Conservation (phyloP, 345 rosid genomes). For the Stellera chamaejasme region DNA sequence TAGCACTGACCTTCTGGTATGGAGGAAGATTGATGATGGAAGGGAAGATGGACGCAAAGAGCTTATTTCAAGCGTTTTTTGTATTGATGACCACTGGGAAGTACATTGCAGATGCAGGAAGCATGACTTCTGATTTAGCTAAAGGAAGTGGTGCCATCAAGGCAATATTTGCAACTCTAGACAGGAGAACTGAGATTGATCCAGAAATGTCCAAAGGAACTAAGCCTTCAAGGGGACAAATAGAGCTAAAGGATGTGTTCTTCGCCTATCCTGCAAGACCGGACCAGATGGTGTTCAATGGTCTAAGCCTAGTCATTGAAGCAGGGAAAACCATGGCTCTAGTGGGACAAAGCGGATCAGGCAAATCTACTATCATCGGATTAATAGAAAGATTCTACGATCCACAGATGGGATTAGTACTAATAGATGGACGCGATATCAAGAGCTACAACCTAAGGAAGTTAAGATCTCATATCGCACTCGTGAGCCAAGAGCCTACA, state of each 20-base stretch:
- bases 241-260: slow-evolving; percentile 28
- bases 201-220: slow-evolving; percentile 24
- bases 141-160: slow-evolving; percentile 31
- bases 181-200: slow-evolving; percentile 27
- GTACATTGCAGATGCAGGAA: slow-evolving; percentile 40
- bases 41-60: slow-evolving; percentile 20
- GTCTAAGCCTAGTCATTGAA: slow-evolving; percentile 25
- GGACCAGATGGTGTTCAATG: slow-evolving; percentile 26
- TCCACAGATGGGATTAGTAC: slow-evolving; percentile 23
- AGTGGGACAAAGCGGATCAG: slow-evolving; percentile 42
- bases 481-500: slow-evolving; percentile 45
- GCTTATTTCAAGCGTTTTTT: slow-evolving; percentile 38
- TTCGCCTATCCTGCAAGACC: slow-evolving; percentile 41
- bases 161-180: slow-evolving; percentile 25
- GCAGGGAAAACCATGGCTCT: slow-evolving; percentile 37
- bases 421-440: slow-evolving; percentile 29
- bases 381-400: slow-evolving; percentile 44
- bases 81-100: slow-evolving; percentile 40
- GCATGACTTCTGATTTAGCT: slow-evolving; percentile 42
- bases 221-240: slow-evolving; percentile 14
- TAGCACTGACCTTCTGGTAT: slow-evolving; percentile 37
- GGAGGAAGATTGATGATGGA: slow-evolving; percentile 39
- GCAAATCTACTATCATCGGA: slow-evolving; percentile 39
- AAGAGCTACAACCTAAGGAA: slow-evolving; percentile 29
- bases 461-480: slow-evolving; percentile 35